These are phyloP conservation scores for Epichloe scottii DNA, from an alignment of 2,329 filamentous ascomycete genomes.

Conservation along the genomic window DNA sequence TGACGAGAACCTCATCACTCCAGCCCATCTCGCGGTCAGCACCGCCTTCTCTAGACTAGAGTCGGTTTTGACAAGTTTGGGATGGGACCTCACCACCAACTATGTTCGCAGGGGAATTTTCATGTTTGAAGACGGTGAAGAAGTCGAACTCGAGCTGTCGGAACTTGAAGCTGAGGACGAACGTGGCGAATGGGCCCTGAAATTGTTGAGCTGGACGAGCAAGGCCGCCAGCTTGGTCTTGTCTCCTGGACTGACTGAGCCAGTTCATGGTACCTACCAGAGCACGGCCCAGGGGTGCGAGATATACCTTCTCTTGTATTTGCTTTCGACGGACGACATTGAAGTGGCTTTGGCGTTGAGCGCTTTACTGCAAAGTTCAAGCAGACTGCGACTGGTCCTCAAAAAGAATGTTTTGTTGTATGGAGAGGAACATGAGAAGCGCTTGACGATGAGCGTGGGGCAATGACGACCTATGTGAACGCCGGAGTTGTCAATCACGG, in stretches of 20 bases:
- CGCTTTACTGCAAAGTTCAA: not conserved
- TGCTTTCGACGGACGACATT: not conserved
- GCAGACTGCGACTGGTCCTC: no score
- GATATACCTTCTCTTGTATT: not conserved
- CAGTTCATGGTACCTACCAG: not conserved
- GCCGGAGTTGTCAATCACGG: no score
- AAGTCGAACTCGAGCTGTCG: conserved; percentile 32
- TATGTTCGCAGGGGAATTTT: conserved; percentile 35
- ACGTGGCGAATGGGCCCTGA: conserved; percentile 39
- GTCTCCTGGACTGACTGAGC: conserved; percentile 33
- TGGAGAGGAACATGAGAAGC: no score
- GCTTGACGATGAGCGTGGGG: no score
- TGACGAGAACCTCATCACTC: conserved; percentile 18
- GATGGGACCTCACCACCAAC: conserved; percentile 42
- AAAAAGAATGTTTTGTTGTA: no score
- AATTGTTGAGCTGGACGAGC: conserved; percentile 38
- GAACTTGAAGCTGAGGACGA: conserved; percentile 43
- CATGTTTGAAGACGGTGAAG: conserved; percentile 40
- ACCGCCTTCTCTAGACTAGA: conserved; percentile 31
- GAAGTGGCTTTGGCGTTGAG: not conserved
- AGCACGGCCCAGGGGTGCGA: not conserved
- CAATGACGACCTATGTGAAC: no score
- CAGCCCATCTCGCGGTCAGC: conserved; percentile 31
- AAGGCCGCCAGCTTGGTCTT: conserved; percentile 37
- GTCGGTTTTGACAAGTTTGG: conserved; percentile 26